These are phyloP conservation scores for Dianthus caryophyllus DNA, from an alignment of 148 eudicot species.

Conservation along the genomic window DNA sequence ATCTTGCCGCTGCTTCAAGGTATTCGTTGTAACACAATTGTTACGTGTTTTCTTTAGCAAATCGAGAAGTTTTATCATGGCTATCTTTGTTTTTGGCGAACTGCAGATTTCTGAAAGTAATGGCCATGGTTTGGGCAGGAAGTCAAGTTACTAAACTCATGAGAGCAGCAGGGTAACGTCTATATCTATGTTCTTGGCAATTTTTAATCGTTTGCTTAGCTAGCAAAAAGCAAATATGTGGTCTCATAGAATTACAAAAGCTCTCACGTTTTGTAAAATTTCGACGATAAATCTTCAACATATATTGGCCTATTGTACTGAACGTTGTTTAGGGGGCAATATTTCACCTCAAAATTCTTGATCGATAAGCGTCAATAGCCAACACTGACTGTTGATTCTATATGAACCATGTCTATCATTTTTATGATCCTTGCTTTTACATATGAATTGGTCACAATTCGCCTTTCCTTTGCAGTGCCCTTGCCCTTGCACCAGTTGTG, in stretches of 20 bases:
- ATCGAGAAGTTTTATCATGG: background rate
- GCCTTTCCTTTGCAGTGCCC: conserved; percentile 48
- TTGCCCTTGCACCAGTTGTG: conserved; percentile 76
- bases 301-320: background rate
- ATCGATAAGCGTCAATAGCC: background rate
- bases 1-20: conserved; percentile 64
- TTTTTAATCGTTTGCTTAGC: background rate
- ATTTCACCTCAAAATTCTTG: background rate
- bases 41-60: background rate
- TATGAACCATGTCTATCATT: background rate
- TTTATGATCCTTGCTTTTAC: background rate
- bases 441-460: background rate
- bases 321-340: background rate
- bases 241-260: background rate
- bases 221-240: background rate
- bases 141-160: conserved; percentile 89
- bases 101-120: conserved; percentile 69
- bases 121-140: conserved; percentile 99
- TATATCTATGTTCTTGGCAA: conserved; percentile 6
- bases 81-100: conserved; percentile 5
- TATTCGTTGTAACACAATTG: conserved; percentile 1
- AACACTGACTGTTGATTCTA: background rate
- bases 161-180: conserved; percentile 79
- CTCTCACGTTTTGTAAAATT: too few relatives aligned
- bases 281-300: too few relatives aligned